Base-by-base conservation (phyloP, 2,329 filamentous ascomycete species). In the Trichophyton schoenleinii region DNA sequence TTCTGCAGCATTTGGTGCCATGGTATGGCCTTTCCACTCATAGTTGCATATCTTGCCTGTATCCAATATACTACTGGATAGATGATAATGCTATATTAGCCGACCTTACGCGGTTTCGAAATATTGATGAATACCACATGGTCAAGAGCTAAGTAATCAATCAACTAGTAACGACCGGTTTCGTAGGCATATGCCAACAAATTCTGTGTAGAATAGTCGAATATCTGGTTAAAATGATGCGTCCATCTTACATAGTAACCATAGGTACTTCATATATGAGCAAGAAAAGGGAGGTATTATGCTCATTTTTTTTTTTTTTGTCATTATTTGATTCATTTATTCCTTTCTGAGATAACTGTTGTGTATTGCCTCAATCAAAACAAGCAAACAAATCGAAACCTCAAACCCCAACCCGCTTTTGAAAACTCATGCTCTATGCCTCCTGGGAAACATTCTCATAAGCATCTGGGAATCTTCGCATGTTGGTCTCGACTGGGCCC, bases 391-490 rank as follows among this genome's bases (percentile, higher is more conserved):
- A 55, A 55, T 34, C 34, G 15, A 38, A 55, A 55, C 49, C 28
- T 55, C 49, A 55, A 55, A 36, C 49, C 49, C 49, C 20, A 55
- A 55, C 49, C 49, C 49, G 22, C 22, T 11, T 38, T 38, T 55
- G 22, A 55, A 49, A 55, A 34, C 42, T 18, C 60, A 34, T 34
- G 57, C 65, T 74, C 69, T 78, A 78, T 73, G 75, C 76, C 70
- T 55, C 49, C 49, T 77, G 70, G 66, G 73, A 72, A 61, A 70
- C 62, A 65, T 73, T 75, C 70, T 77, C 75, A 70, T 75, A 99
- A 75, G 94, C 94, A 67, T 88, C 87, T 71, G 94, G 94, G 89
- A 96, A 99, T 72, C 89, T 85, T 80, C 85, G 86, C 76, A 99
- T 86, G 87, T 99, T 99, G 71, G 88, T 71, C 76, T 82, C 84